These are phyloP conservation scores for Calonectria pteridis DNA, from an alignment of 2,329 filamentous ascomycete species.

Conservation along the genomic window DNA sequence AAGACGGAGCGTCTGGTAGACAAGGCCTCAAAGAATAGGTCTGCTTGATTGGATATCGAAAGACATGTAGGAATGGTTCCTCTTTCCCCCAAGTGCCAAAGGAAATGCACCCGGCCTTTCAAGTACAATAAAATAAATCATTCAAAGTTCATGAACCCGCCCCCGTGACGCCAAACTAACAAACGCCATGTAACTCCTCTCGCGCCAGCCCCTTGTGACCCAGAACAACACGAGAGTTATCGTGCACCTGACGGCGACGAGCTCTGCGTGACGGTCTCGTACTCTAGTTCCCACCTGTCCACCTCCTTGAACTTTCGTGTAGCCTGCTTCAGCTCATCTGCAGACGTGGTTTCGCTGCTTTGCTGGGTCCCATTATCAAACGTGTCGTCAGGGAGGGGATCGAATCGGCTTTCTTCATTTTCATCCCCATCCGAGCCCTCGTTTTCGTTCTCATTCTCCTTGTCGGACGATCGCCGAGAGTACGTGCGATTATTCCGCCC, in stretches of 20 bases:
- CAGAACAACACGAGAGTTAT: conserved; percentile 43
- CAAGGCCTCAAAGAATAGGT: conserved; percentile 26
- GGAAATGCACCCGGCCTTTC: conserved; percentile 19
- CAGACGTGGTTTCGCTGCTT: conserved; percentile 54
- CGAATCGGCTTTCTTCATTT: conserved; percentile 55
- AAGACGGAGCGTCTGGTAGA: conserved; percentile 18
- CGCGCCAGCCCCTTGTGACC: background rate
- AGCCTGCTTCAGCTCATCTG: conserved; percentile 69
- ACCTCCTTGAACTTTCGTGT: conserved; percentile 76
- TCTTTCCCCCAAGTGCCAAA: conserved; percentile 2
- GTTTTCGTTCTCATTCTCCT: conserved; percentile 63
- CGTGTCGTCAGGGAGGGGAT: conserved; percentile 60
- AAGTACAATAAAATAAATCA: conserved; percentile 33
- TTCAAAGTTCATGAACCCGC: conserved; percentile 34
- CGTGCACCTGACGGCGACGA: conserved; percentile 66
- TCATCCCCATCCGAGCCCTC: conserved; percentile 49
- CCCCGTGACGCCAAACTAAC: conserved; percentile 30
- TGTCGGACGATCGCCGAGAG: conserved; percentile 65
- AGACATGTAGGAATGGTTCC: conserved; percentile 25
- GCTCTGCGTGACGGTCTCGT: conserved; percentile 71
- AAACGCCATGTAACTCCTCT: conserved; percentile 28
- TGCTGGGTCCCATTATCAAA: conserved; percentile 50
- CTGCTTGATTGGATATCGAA: conserved; percentile 38
- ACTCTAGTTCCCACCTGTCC: conserved; percentile 76
- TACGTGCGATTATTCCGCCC: conserved; percentile 60